Percentiles rank a stretch among this genome's conserved stretches.
These are phyloP conservation scores for Ogataea hybrid DNA, from an alignment of 1,139 yeast species.

Conservation along the genomic window DNA sequence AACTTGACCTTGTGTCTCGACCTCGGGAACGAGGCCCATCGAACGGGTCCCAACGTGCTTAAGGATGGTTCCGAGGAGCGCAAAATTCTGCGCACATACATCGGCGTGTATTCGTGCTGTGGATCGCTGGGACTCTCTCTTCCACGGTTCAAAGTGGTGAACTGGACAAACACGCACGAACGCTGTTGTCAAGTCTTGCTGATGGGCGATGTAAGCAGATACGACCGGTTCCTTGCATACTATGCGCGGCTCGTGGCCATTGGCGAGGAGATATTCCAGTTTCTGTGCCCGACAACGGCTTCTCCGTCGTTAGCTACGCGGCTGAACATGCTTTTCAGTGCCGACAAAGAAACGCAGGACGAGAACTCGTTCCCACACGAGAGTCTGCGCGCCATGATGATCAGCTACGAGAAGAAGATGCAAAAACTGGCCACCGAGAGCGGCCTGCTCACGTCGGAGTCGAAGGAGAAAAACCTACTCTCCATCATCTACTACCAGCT, in stretches of 20 bases:
- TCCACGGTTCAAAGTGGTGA: constrained; percentile 47
- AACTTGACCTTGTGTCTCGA: constrained; percentile 49
- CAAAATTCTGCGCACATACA: constrained; percentile 40
- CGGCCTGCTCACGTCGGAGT: constrained; percentile 29
- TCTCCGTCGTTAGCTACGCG: constrained; percentile 11
- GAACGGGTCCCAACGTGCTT: constrained; percentile 24
- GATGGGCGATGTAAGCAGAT: constrained; percentile 32
- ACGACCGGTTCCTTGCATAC: constrained; percentile 40
- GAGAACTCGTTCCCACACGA: no score
- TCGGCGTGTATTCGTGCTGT: constrained; percentile 49
- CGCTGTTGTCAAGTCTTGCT: constrained; percentile 37
- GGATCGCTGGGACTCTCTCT: constrained; percentile 49
- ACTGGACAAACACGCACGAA: constrained; percentile 47
- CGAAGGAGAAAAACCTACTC: constrained; percentile 37
- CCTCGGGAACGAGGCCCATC: constrained; percentile 38
- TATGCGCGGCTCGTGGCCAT: constrained; percentile 40
- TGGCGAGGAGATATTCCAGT: constrained; percentile 46
- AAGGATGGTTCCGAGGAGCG: constrained; percentile 36
- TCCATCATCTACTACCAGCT: constrained; percentile 46
- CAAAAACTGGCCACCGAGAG: no score
- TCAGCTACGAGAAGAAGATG: no score
- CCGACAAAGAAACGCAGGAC: no score
- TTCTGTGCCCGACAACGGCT: constrained; percentile 29
- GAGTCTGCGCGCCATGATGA: no score
- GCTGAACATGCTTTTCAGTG: constrained; percentile 4